phyloP scores from a whole-genome alignment of 2,329 filamentous ascomycete species.

The Penicillium sp. region DNA sequence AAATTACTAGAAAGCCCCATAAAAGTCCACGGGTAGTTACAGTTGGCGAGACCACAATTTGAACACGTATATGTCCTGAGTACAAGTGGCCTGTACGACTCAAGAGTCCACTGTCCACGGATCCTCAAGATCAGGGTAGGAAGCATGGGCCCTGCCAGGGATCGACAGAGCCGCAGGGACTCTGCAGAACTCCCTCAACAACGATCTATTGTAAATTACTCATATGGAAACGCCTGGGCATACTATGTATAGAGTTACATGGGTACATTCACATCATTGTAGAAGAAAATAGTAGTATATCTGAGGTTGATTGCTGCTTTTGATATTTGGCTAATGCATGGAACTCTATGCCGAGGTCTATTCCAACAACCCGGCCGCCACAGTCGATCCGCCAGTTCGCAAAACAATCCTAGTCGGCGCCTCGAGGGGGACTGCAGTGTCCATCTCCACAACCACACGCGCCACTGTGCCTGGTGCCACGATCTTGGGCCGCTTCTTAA shows the following conservation, averaged over 20 bases:
- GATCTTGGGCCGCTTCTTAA: conserved; percentile 82
- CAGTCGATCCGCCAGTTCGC: conserved; percentile 74
- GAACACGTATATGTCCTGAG: not conserved
- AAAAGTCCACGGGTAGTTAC: not conserved
- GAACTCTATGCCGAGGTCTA: conserved; percentile 3
- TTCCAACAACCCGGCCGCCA: conserved; percentile 84
- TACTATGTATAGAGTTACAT: not conserved
- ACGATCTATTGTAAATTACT: not conserved
- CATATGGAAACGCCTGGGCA: no score
- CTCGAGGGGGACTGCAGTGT: conserved; percentile 74
- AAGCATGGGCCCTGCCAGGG: not conserved
- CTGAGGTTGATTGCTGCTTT: no score
- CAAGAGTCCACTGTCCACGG: not conserved
- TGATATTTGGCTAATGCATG: no score
- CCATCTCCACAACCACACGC: conserved; percentile 72
- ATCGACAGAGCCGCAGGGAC: conserved; percentile 15
- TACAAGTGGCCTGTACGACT: not conserved
- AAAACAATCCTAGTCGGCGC: conserved; percentile 77
- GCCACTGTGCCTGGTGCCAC: conserved; percentile 78
- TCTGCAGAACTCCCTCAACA: not conserved
- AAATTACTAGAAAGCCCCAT: conserved; percentile 33
- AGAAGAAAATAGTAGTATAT: no score
- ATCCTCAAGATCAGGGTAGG: not conserved
- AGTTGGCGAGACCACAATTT: not conserved
- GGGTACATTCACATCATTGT: not conserved